Evolutionary conservation across 306 rosid genomes (phyloP).

Genomic region (Argentina anserina): DNA sequence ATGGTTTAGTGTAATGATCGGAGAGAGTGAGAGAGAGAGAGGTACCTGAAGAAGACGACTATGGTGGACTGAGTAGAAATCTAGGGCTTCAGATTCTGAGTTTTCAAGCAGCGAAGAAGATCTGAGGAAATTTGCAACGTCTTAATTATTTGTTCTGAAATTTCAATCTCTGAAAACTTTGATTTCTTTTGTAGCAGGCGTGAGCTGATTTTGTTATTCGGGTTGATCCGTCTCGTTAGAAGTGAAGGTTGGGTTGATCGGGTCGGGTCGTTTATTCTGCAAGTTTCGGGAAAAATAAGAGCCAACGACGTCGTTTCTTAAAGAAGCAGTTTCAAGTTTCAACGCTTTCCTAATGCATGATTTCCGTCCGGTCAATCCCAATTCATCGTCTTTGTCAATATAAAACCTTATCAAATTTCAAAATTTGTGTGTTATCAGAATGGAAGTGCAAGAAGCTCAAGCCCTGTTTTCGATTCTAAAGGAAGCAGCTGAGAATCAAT

Average conservation of each 20-base stretch:
- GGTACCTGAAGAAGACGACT: constrained; percentile 1
- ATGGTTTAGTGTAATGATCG: neutral
- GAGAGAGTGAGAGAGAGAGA: neutral
- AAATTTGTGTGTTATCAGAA: too few species aligned
- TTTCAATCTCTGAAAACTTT: neutral
- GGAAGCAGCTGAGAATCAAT: too few species aligned
- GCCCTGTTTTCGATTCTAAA: too few species aligned
- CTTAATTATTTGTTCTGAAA: neutral
- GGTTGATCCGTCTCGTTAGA: neutral
- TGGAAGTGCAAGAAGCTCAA: too few species aligned
- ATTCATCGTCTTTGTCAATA: too few species aligned
- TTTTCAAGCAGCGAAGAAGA: constrained; percentile 11
- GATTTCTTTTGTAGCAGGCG: neutral
- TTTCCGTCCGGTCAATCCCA: too few species aligned
- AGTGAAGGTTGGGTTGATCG: neutral
- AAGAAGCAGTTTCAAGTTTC: too few species aligned
- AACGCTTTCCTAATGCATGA: too few species aligned
- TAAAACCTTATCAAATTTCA: too few species aligned
- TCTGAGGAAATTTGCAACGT: constrained; percentile 15
- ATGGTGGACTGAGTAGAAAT: constrained; percentile 1
- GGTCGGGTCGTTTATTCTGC: neutral
- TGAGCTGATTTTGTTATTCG: constrained; percentile 9
- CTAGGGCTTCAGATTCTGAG: constrained; percentile 2
- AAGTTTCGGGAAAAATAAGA: neutral
- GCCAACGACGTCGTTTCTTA: too few species aligned